Percentiles rank a stretch among this genome's conserved stretches.
Conservation (phyloP, 441 rosid species). For the Bocquillonia castaneifolia region DNA sequence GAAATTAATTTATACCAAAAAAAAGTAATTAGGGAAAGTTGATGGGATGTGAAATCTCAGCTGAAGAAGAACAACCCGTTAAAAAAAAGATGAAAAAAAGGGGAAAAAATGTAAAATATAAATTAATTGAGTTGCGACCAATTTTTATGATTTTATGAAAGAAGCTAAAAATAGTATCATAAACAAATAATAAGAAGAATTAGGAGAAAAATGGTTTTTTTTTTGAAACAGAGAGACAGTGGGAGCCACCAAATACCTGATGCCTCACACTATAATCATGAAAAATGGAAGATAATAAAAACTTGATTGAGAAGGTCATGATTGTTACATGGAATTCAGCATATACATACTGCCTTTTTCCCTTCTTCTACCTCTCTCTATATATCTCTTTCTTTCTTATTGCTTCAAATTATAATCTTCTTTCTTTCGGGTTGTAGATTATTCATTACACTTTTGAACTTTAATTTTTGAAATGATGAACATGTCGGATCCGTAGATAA, state of each 20-base stretch:
- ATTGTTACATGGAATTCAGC: conserved; percentile 90
- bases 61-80: no score
- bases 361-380: conserved; percentile 34
- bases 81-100: no score
- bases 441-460: conserved; percentile 48
- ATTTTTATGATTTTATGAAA: no score
- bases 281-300: conserved; percentile 44
- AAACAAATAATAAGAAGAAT: no score
- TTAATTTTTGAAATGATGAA: conserved; percentile 32
- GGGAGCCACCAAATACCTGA: conserved; percentile 56
- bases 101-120: no score
- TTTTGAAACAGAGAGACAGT: conserved; percentile 30
- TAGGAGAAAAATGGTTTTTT: no score
- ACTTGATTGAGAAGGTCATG: conserved; percentile 66
- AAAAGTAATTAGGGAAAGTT: no score
- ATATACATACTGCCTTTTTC: conserved; percentile 29
- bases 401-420: conserved; percentile 42
- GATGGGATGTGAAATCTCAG: no score
- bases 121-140: no score
- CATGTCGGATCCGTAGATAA: conserved; percentile 39
- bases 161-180: no score
- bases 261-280: conserved; percentile 71
- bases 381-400: conserved; percentile 36
- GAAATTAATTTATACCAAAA: no score
- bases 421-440: conserved; percentile 18